Percentiles rank a stretch among this genome's conserved stretches.
Conservation (phyloP, 2,329 filamentous ascomycete species). For the Dryadomyces quercus-mongolicae region DNA sequence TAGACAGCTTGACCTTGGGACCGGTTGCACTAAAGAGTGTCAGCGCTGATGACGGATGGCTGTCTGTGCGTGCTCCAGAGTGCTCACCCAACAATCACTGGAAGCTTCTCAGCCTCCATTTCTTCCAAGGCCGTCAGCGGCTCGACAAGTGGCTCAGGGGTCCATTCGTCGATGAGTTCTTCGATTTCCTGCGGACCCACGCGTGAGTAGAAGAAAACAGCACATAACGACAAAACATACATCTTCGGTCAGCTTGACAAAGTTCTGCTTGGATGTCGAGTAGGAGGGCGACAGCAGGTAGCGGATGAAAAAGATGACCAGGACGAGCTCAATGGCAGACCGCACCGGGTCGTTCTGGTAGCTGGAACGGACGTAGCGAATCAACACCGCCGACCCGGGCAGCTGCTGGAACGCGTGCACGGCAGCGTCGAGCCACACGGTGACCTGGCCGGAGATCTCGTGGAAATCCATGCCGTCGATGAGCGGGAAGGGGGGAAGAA, state of each 20-base stretch:
- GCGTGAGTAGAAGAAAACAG: not conserved
- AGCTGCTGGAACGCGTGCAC: conserved; percentile 70
- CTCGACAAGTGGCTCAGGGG: conserved; percentile 78
- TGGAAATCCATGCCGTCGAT: conserved; percentile 45
- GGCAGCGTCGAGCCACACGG: conserved; percentile 38
- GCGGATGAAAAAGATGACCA: conserved; percentile 90
- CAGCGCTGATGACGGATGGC: not conserved
- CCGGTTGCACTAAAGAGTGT: conserved; percentile 57
- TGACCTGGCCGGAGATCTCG: conserved; percentile 42
- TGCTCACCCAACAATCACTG: conserved; percentile 72
- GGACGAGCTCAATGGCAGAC: conserved; percentile 81
- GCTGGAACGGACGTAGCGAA: conserved; percentile 91
- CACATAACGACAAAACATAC: conserved; percentile 19
- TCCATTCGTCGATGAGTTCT: conserved; percentile 93
- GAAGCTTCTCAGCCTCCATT: conserved; percentile 69
- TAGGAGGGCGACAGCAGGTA: conserved; percentile 90
- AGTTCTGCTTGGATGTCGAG: conserved; percentile 79
- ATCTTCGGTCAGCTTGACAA: conserved; percentile 79
- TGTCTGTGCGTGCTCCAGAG: too few species aligned
- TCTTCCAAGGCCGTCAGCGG: conserved; percentile 64
- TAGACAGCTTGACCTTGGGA: conserved; percentile 78
- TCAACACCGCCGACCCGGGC: conserved; percentile 84
- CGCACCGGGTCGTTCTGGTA: conserved; percentile 96
- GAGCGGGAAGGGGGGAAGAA: too few species aligned
- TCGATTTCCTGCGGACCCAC: conserved; percentile 59